Base-by-base conservation (phyloP, 495 filamentous ascomycete genomes). In the Penicillium bialowiezense region DNA sequence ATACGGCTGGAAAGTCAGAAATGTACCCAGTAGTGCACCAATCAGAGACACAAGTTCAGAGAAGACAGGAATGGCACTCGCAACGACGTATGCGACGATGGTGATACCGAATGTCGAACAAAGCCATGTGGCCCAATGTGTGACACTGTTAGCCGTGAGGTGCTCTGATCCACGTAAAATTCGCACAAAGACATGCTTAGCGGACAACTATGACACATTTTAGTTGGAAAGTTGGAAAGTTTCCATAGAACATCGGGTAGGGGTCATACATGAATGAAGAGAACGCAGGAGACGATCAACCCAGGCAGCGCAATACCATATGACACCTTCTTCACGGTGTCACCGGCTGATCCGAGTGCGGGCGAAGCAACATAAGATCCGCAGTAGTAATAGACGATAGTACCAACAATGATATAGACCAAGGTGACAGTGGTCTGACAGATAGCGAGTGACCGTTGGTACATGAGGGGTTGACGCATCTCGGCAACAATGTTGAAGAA, bases 401-500 rank as follows among this genome's bases (percentile, higher is more conserved):
- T 13, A 13, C 10, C 31, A 13, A 34, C n/a, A 14, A 14, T 14
- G n/a, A 34, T 34, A 10, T 34, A 13, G 10, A 14, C n/a, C 13
- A 13, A 5, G n/a, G n/a, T 14, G n/a, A 34, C n/a, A 34, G n/a
- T 13, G 10, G 10, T 13, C 17, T 60, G 60, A 44, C 52, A 50
- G 17, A 56, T 18, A 3, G 52, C 13, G n/a, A 87, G 71, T 6
- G 83, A 71, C 62, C 81, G 81, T 31, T 65, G 61, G 50, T 72
- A 85, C 48, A 84, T 75, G 21, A 51, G 48, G 0, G 83, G 83
- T 0, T 80, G 77, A 51, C 81, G 79, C 77, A 89, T 84, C 64
- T 89, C 85, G 39, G 80, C 73, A 64, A 83, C 82, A 65, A 89
- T 83, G 31, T 68, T 72, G 67, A 88, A 85, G 74, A 68, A 83